Percentiles rank a stretch among this genome's conserved stretches.
Evolutionary conservation across 805 yeast species (phyloP).

Genomic region (Schizosaccharomyces lindneri): DNA sequence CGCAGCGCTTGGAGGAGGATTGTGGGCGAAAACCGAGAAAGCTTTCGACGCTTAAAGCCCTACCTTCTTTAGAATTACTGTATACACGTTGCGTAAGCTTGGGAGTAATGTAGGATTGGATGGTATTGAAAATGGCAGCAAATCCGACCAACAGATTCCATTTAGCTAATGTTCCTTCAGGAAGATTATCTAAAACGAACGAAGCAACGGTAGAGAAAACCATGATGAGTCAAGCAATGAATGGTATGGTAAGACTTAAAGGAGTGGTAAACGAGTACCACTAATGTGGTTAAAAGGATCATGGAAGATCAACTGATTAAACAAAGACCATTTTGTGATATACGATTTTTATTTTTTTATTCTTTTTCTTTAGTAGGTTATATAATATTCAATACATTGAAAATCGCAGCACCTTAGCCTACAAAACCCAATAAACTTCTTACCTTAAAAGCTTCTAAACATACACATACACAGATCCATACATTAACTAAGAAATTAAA

Average conservation of each 20-base stretch:
- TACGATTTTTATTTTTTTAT: too few relatives aligned
- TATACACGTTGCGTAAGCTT: slow-evolving; percentile 61
- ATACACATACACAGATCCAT: too few relatives aligned
- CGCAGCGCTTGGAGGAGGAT: neutral
- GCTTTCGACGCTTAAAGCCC: slow-evolving; percentile 7
- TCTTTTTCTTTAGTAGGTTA: neutral
- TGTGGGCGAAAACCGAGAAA: neutral
- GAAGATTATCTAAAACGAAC: neutral
- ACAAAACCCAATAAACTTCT: too few relatives aligned
- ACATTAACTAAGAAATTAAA: too few relatives aligned
- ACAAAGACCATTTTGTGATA: too few relatives aligned
- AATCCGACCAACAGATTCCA: slow-evolving; percentile 62
- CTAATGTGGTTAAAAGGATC: too few relatives aligned
- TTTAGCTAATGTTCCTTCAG: slow-evolving; percentile 38
- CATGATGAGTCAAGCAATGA: neutral
- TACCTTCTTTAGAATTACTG: slow-evolving; percentile 32
- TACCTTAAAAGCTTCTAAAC: too few relatives aligned
- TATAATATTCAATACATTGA: too few relatives aligned
- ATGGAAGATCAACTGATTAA: too few relatives aligned
- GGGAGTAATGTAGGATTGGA: slow-evolving; percentile 57
- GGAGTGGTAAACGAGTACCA: neutral
- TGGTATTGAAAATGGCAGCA: slow-evolving; percentile 78
- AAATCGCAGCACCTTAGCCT: too few relatives aligned
- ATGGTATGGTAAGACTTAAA: neutral
- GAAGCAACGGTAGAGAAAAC: too few relatives aligned